phyloP scores from a whole-genome alignment of 306 rosid genomes.

The Castanospermum australe region DNA sequence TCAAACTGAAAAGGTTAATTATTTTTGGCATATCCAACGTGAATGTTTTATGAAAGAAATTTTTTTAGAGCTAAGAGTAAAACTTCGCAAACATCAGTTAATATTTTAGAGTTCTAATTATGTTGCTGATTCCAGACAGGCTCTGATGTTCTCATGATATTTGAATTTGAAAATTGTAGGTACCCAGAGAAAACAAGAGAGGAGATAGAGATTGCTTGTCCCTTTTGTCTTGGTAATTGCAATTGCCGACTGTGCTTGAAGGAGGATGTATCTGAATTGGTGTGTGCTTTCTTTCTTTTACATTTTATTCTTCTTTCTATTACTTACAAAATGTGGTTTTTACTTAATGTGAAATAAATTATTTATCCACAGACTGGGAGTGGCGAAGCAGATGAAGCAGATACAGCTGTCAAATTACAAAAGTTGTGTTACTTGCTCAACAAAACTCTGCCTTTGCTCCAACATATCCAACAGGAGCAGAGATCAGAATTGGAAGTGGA shows the following conservation, averaged over 20 bases:
- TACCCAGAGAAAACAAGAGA: conserved; percentile 55
- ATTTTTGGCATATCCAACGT: conserved; percentile 2
- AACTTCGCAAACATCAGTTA: not conserved
- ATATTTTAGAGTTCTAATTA: conserved; percentile 16
- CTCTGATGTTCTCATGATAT: conserved; percentile 27
- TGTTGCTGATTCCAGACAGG: conserved; percentile 3
- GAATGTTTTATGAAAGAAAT: not conserved
- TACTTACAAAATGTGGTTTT: not conserved
- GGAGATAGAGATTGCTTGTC: conserved; percentile 53
- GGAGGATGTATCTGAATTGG: conserved; percentile 44
- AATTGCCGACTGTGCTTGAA: conserved; percentile 65
- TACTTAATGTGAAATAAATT: conserved; percentile 12
- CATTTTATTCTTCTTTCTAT: conserved; percentile 4
- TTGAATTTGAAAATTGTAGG: conserved; percentile 39
- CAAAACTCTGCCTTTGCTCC: conserved; percentile 59
- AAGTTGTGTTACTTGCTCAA: conserved; percentile 54
- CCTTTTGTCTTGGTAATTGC: conserved; percentile 59
- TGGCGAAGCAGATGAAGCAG: conserved; percentile 53
- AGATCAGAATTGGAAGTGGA: conserved; percentile 51
- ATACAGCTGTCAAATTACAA: conserved; percentile 41
- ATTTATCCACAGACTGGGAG: conserved; percentile 37
- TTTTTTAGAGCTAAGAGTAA: not conserved
- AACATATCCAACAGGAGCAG: conserved; percentile 57
- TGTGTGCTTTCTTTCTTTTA: conserved; percentile 30
- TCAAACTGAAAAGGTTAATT: not conserved